These are phyloP conservation scores for Daldinia decipiens DNA, from an alignment of 495 filamentous ascomycete genomes.

Conservation along the genomic window DNA sequence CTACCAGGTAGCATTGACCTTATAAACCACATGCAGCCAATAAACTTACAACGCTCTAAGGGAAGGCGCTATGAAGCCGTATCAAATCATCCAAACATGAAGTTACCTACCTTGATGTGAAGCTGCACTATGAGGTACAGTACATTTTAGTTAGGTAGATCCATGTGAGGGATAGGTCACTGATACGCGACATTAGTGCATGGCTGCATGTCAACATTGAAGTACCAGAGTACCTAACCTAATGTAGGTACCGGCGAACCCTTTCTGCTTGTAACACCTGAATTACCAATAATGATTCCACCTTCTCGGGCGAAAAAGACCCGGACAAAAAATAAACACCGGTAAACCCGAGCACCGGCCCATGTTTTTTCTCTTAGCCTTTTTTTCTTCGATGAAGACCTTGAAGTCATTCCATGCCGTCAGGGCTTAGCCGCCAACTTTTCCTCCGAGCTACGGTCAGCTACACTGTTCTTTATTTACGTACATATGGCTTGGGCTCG, in stretches of 20 bases:
- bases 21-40: constrained; percentile 1
- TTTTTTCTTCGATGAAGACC: constrained; percentile 15
- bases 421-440: constrained; percentile 38
- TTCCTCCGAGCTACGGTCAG: constrained; percentile 26
- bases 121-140: constrained; percentile 5
- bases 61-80: neutral
- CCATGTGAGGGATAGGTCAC: no score
- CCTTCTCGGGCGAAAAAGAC: constrained; percentile 35
- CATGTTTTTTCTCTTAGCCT: constrained; percentile 8
- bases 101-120: constrained; percentile 7
- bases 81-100: neutral
- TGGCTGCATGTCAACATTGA: neutral
- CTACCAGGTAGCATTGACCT: neutral
- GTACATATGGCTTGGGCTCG: constrained; percentile 40
- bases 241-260: constrained; percentile 1
- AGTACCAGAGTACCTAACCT: no score
- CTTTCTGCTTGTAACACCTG: neutral
- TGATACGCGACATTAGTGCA: constrained; percentile 1
- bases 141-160: neutral
- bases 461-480: constrained; percentile 35
- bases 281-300: constrained; percentile 1
- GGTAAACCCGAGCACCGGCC: constrained; percentile 24
- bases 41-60: constrained; percentile 1
- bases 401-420: constrained; percentile 5
- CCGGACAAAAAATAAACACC: constrained; percentile 46